Base-by-base conservation (phyloP, 2,329 filamentous ascomycete genomes). In the Penicillium hesseltinei region DNA sequence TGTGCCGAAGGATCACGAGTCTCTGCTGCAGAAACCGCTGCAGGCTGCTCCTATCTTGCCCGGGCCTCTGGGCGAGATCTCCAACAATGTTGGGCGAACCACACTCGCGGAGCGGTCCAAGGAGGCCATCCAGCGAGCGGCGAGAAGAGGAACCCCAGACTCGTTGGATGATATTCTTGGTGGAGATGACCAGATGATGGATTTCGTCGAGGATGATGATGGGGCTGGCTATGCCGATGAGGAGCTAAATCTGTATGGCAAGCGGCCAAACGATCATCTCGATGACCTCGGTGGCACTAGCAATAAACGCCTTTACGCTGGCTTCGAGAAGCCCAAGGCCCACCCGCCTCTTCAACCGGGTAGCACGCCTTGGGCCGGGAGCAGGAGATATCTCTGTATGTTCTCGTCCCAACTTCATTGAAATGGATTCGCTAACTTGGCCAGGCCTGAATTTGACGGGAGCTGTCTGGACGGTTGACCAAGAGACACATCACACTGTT, bases 391-490 rank as follows among this genome's bases (percentile, higher is more conserved):
- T 71, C 82, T 99, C 0, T 96, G 91, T 78, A 73, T 61, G 75
- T 54, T 23, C 39, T 31, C 9, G 23, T 13, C 23, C 17, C 36
- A 5, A 19, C 9, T 43, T 48, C 2, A 19, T 8, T 46, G 31
- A 10, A n/a, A 8, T 47, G 5, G 2, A 33, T 42, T 53, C 61
- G 54, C 73, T 77, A 57, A 77, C 57, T 25, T 38, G 10, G 11
- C 13, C 40, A 79, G 78, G 76, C 69, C 83, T 97, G 40, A 97
- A 97, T 71, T 79, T 99, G 58, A 90, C 92, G 52, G 94, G 95
- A 0, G 94, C 95, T 69, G 90, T 97, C 9, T 99, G 94, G 91
- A 97, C 93, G 0, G 91, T 99, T 19, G 90, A 96, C 66, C 94
- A 99, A 74, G 92, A 97, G 69, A 90, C 89, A 0, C 89, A 93